Conservation (phyloP, 495 filamentous ascomycete genomes). For the Margaritispora aquatica region DNA sequence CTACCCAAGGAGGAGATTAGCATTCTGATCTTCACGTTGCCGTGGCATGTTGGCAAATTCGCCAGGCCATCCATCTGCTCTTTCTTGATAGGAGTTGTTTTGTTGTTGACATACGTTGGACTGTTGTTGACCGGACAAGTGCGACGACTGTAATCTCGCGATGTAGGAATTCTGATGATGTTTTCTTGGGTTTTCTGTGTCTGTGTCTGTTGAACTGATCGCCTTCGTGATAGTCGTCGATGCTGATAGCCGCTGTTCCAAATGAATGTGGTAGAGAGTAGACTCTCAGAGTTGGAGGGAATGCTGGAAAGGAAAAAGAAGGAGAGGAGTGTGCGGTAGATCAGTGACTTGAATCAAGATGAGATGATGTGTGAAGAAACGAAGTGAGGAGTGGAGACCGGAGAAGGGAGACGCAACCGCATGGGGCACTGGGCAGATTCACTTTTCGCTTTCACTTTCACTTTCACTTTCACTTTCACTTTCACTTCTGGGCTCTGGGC, state of each 20-base stretch:
- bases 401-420: background rate
- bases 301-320: slow-evolving; percentile 25
- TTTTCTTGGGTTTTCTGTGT: background rate
- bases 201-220: background rate
- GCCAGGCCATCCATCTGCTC: no score
- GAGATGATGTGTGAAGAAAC: slow-evolving; percentile 14
- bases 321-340: slow-evolving; percentile 7
- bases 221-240: background rate
- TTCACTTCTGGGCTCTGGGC: no score
- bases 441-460: no score
- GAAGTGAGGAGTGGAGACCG: background rate
- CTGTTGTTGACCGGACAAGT: slow-evolving; percentile 10
- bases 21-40: slow-evolving; percentile 6
- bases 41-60: no score
- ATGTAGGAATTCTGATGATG: slow-evolving; percentile 1
- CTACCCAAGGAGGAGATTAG: slow-evolving; percentile 11
- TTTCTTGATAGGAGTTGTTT: background rate
- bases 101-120: slow-evolving; percentile 7
- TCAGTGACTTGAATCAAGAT: slow-evolving; percentile 1
- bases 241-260: slow-evolving; percentile 36
- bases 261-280: slow-evolving; percentile 56
- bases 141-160: slow-evolving; percentile 3
- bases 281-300: slow-evolving; percentile 39
- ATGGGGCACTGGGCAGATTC: background rate
- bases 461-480: no score